phyloP scores from a whole-genome alignment of 1,284 basidiomycete species.

The Austroboletus novae-zelandiae region DNA sequence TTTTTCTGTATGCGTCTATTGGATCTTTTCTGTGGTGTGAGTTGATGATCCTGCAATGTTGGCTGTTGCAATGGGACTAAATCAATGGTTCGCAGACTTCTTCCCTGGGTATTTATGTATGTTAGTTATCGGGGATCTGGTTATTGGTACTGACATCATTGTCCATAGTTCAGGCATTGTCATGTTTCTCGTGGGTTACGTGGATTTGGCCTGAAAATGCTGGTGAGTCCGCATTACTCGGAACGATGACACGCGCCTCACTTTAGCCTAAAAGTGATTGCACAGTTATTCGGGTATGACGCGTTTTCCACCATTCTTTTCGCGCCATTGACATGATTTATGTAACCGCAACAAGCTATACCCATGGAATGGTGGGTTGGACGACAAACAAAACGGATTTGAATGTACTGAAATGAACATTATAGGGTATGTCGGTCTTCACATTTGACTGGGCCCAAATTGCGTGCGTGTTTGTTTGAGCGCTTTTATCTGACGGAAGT shows the following conservation, averaged over 20 bases:
- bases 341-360: constrained; percentile 35
- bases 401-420: constrained; percentile 3
- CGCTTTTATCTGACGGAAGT: not conserved
- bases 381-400: not conserved
- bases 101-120: constrained; percentile 48
- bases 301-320: not conserved
- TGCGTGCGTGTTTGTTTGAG: constrained; percentile 26
- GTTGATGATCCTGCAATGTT: constrained; percentile 12
- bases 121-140: constrained; percentile 2
- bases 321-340: not conserved
- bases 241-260: too few relatives aligned
- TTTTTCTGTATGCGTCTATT: constrained; percentile 46
- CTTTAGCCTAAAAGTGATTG: too few relatives aligned
- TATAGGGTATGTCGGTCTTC: constrained; percentile 44
- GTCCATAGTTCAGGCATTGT: constrained; percentile 39
- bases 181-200: constrained; percentile 58
- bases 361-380: constrained; percentile 36
- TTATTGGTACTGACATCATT: constrained; percentile 24
- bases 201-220: constrained; percentile 53
- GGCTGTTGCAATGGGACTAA: not conserved
- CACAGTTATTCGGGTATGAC: constrained; percentile 42
- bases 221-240: constrained; percentile 23
- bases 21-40: constrained; percentile 49
- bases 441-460: constrained; percentile 55
- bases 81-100: constrained; percentile 32